A percentile compares a stretch with the other conserved stretches of the same genome.
These are phyloP conservation scores for Desmodesmus armatus DNA, from an alignment of 139 green algal species.

Conservation along the genomic window DNA sequence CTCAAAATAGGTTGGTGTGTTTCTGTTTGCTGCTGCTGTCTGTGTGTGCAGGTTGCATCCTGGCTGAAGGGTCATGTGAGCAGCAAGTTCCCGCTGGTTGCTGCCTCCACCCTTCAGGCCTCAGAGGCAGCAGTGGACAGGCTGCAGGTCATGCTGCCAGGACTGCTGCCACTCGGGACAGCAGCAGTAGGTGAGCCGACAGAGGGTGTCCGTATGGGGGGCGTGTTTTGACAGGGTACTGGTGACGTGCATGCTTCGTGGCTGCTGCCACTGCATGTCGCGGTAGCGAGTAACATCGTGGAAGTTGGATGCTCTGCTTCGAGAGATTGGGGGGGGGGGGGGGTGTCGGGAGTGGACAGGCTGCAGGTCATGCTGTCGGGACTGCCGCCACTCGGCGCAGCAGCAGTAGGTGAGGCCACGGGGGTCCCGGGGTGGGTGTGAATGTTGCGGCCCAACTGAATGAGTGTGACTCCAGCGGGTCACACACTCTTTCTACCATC, in stretches of 20 bases:
- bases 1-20: no score
- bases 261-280: no score
- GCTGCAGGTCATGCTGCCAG: conserved; percentile 65
- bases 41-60: conserved; percentile 41
- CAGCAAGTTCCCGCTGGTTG: conserved; percentile 80
- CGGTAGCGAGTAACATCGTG: no score
- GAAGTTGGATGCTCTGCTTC: no score
- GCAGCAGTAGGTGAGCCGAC: conserved; percentile 1
- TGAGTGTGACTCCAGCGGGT: no score
- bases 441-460: no score
- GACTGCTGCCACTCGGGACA: conserved; percentile 29
- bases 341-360: conserved; percentile 78
- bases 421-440: no score
- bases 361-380: conserved; percentile 64
- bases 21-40: conserved; percentile 37
- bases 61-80: conserved; percentile 82
- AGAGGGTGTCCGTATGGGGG: background rate
- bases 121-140: conserved; percentile 78
- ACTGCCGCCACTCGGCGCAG: conserved; percentile 30
- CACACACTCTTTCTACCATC: background rate
- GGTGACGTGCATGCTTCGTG: no score
- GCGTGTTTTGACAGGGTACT: no score
- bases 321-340: no score
- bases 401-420: conserved; percentile 1
- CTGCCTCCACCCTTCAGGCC: conserved; percentile 65